Conservation (phyloP, 768 basidiomycete genomes). For the Pholiota molesta region DNA sequence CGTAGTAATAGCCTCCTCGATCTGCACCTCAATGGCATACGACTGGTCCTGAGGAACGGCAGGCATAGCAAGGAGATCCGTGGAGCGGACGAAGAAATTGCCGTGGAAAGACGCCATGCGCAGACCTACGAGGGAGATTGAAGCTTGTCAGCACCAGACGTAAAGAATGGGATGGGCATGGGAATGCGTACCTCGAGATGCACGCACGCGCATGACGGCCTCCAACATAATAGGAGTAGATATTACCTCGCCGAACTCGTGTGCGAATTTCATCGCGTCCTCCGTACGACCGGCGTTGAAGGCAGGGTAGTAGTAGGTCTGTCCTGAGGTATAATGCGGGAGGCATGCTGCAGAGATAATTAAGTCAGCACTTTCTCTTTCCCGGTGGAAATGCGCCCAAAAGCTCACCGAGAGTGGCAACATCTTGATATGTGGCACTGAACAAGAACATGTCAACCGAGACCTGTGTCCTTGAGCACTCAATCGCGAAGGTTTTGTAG, state of each 20-base stretch:
- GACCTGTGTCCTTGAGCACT: slow-evolving; percentile 95
- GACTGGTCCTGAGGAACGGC: slow-evolving; percentile 96
- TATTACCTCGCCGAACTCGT: slow-evolving; percentile 92
- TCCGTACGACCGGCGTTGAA: slow-evolving; percentile 95
- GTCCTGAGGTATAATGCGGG: slow-evolving; percentile 96
- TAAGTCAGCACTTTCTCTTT: not conserved
- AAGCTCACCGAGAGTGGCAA: slow-evolving; percentile 81
- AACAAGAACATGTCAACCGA: slow-evolving; percentile 99
- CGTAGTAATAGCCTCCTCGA: slow-evolving; percentile 90
- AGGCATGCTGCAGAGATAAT: slow-evolving; percentile 63
- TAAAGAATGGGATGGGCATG: not conserved
- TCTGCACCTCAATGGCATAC: slow-evolving; percentile 93
- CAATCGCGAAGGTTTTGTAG: slow-evolving; percentile 99
- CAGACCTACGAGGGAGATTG: slow-evolving; percentile 52
- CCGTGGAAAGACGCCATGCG: slow-evolving; percentile 98
- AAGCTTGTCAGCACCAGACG: slow-evolving; percentile 1
- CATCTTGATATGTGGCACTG: slow-evolving; percentile 91
- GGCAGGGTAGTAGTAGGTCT: slow-evolving; percentile 97
- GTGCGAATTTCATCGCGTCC: slow-evolving; percentile 97
- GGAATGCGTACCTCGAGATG: slow-evolving; percentile 78
- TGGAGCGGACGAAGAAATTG: slow-evolving; percentile 98
- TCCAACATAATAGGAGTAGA: slow-evolving; percentile 96
- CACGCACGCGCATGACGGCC: slow-evolving; percentile 96
- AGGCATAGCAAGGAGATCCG: slow-evolving; percentile 94
- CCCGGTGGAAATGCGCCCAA: not conserved